Base-by-base conservation (phyloP, 495 filamentous ascomycete genomes). In the Xeromyces bisporus region DNA sequence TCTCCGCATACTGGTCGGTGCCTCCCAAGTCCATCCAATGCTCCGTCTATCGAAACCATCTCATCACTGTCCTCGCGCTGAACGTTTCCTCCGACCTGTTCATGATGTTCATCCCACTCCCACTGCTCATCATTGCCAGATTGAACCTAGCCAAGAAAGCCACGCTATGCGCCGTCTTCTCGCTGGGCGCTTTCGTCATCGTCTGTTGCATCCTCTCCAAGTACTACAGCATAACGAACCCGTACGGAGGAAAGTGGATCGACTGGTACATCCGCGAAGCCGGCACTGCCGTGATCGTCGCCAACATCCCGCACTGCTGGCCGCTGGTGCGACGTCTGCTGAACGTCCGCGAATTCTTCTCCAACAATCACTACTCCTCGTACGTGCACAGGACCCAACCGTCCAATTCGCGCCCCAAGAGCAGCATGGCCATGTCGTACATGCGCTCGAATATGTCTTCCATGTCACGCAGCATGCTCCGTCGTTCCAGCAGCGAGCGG, bases 211-310 rank as follows among this genome's bases (percentile, higher is more conserved):
- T 66, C 14, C 44, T 72, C 10, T 72, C 67, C 35, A 71, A 71
- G 36, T 70, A 64, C 44, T 73, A 72, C 50, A 64, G 54, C 20
- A 67, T 73, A 42, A 50, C 41, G 2, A 18, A 50, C 5, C 64
- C 65, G 2, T 69, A 61, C 37, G 56, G 56, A n/a, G 35, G 43
- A 11, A 38, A 54, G 10, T 72, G 68, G 64, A 56, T 61, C 2
- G 66, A 57, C 41, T 75, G 70, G 69, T 73, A 75, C 41, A 46
- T 59, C 15, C 63, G 70, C 15, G 69, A 75, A 53, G 60, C 62
- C 18, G 53, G 53, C 3, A 71, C 66, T 1, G 65, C 70, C 0
- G 50, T 72, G 7, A 52, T 68, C 28, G 63, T 71, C 3, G 58
- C 63, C 18, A 73, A 72, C 32, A 46, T 73, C 10, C 69, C 69